These are phyloP conservation scores for Obelidium mucronatum DNA, from an alignment of 192 early-diverging fungal species.

Conservation along the genomic window DNA sequence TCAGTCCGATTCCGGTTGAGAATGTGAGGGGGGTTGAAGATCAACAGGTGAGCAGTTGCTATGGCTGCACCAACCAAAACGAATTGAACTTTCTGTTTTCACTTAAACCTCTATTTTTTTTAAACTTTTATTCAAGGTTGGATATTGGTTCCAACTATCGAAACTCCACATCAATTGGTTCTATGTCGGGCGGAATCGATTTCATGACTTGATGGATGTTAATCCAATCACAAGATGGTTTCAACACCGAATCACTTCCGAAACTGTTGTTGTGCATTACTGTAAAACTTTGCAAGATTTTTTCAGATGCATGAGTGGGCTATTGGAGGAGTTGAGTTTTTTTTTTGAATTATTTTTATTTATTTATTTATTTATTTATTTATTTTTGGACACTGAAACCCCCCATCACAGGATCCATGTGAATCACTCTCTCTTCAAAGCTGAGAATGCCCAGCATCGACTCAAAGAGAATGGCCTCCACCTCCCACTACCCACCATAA, in stretches of 20 bases:
- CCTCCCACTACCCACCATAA: background rate
- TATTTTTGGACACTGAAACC: background rate
- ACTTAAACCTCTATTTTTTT: background rate
- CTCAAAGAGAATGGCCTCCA: background rate
- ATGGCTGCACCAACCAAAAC: no score
- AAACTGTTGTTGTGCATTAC: conserved; percentile 7
- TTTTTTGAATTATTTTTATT: background rate
- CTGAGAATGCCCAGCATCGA: background rate
- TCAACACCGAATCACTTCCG: background rate
- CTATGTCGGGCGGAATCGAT: background rate
- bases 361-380: background rate
- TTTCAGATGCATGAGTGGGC: background rate
- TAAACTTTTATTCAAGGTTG: background rate
- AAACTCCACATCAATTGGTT: background rate
- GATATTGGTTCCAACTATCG: background rate
- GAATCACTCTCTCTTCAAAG: background rate
- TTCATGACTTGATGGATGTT: background rate
- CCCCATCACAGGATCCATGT: background rate
- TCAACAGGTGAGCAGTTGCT: conserved; percentile 7
- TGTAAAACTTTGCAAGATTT: background rate
- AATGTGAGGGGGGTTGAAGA: conserved; percentile 8
- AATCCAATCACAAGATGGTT: background rate
- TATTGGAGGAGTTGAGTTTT: conserved; percentile 3
- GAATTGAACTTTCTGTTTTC: background rate
- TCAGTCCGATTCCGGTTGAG: background rate